These are phyloP conservation scores for Endocarpon pusillum DNA, from an alignment of 495 filamentous ascomycete species.

Conservation along the genomic window DNA sequence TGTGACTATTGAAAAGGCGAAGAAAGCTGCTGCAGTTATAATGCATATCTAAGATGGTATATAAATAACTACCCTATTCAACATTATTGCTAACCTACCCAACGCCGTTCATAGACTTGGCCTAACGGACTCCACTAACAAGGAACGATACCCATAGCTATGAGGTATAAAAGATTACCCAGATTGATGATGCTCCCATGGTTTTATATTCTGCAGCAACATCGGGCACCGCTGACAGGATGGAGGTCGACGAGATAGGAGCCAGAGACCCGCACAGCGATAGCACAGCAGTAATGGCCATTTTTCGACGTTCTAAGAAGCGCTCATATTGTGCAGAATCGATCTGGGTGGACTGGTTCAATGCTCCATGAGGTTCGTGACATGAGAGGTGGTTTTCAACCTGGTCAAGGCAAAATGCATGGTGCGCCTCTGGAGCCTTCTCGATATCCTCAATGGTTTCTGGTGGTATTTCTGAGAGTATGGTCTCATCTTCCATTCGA, in stretches of 20 bases:
- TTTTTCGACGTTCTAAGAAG: slow-evolving; percentile 37
- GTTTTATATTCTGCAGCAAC: slow-evolving; percentile 43
- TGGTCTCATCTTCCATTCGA: too few species aligned
- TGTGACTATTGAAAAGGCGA: slow-evolving; percentile 45
- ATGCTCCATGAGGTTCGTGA: slow-evolving; percentile 17
- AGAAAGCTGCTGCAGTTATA: slow-evolving; percentile 39
- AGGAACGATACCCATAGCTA: slow-evolving; percentile 52
- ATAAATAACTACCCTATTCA: slow-evolving; percentile 5
- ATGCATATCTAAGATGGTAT: slow-evolving; percentile 31
- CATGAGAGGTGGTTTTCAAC: slow-evolving; percentile 16
- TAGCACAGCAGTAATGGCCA: slow-evolving; percentile 41
- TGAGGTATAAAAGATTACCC: slow-evolving; percentile 50
- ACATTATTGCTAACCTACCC: slow-evolving; percentile 22
- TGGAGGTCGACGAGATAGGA: slow-evolving; percentile 49
- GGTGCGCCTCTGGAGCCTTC: slow-evolving; percentile 3
- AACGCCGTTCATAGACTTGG: slow-evolving; percentile 46
- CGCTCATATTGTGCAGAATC: slow-evolving; percentile 33
- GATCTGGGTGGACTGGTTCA: slow-evolving; percentile 14
- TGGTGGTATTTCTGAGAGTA: too few species aligned
- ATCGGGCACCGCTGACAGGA: slow-evolving; percentile 53
- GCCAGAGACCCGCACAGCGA: slow-evolving; percentile 52
- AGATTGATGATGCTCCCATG: slow-evolving; percentile 49
- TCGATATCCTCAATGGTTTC: too few species aligned
- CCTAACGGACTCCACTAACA: slow-evolving; percentile 52
- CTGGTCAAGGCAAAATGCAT: slow-evolving; percentile 5